Percentiles rank a stretch among this genome's conserved stretches.
phyloP scores from a whole-genome alignment of 805 yeast species.

The Suhomyces prunicola region DNA sequence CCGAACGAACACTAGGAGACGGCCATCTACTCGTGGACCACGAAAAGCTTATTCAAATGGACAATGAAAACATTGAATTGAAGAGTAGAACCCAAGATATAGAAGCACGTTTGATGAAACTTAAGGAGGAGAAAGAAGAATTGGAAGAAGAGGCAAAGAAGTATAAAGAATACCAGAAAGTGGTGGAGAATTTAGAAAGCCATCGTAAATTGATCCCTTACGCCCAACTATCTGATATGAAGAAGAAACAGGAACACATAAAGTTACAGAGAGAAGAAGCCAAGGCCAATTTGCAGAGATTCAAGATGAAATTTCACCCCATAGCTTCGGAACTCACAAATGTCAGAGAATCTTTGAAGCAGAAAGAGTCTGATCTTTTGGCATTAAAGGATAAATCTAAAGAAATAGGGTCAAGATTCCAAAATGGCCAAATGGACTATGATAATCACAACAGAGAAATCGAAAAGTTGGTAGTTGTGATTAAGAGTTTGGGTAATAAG shows the following conservation, averaged over 20 bases:
- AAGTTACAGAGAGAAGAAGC: conserved; percentile 36
- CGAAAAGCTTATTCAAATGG: conserved; percentile 50
- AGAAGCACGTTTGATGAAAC: conserved; percentile 25
- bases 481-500: conserved; percentile 5
- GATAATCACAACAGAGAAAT: conserved; percentile 13
- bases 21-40: conserved; percentile 58
- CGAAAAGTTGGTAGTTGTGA: conserved; percentile 16
- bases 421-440: conserved; percentile 3
- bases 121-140: conserved; percentile 35
- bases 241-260: conserved; percentile 27
- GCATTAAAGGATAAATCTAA: conserved; percentile 3
- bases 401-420: conserved; percentile 5
- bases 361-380: background rate
- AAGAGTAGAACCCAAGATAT: conserved; percentile 24
- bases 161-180: conserved; percentile 45
- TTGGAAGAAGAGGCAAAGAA: conserved; percentile 46
- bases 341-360: background rate
- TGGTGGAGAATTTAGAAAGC: conserved; percentile 35
- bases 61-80: conserved; percentile 33
- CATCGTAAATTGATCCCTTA: conserved; percentile 42
- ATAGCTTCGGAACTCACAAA: conserved; percentile 11
- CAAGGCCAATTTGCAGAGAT: conserved; percentile 27
- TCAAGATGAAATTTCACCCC: conserved; percentile 23
- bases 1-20: conserved; percentile 75
- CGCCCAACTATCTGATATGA: conserved; percentile 38